Evolutionary conservation across 805 yeast genomes (phyloP), one percentile per base, ranked within the genome.

Genomic region (Wickerhamiella galacta): DNA sequence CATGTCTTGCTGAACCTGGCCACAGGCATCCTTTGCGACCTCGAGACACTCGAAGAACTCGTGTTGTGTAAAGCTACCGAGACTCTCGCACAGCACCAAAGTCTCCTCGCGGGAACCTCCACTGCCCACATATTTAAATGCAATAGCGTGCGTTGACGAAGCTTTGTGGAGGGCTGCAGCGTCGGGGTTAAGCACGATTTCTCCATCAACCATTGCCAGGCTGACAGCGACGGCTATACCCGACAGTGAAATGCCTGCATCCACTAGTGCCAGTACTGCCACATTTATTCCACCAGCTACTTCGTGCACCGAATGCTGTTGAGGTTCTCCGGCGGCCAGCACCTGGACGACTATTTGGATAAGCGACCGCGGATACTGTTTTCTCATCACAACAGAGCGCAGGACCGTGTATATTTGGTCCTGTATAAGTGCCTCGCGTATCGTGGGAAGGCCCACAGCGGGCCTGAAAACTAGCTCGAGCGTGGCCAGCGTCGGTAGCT

Each of bases 401-500:
- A 85, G 47, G 2, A 81, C 66, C 4, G 70, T 55, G 30, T 74
- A 63, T 12, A 90, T 45, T 39, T 75, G 70, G 44, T 76, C 82
- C 47, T 79, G 93, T 24, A 90, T 44, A 3, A 72, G 56, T 38
- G 75, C 72, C 46, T 90, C 96, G 43, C 93, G 58, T 1, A 87
- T 62, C 49, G 55, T 50, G 5, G 92, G 66, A 2, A 75, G 64
- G 1, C 95, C 96, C 10, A 62, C 57, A 16, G 76, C 70, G 1
- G 96, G 95, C 25, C 83, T 61, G 2, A 85, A 72, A 15, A 71
- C 67, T 6, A 90, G 66, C 52, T 83, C 95, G 12, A 90, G 52
- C 12, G 80, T 72, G 11, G 87, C 75, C 28, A 64, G 60, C 11
- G 78, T 74, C 8, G 95, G 94, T 21, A 74, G 53, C 51, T 87